Evolutionary conservation across 129 eudicot genomes (phyloP).

Genomic region (Scalesia atractyloides): DNA sequence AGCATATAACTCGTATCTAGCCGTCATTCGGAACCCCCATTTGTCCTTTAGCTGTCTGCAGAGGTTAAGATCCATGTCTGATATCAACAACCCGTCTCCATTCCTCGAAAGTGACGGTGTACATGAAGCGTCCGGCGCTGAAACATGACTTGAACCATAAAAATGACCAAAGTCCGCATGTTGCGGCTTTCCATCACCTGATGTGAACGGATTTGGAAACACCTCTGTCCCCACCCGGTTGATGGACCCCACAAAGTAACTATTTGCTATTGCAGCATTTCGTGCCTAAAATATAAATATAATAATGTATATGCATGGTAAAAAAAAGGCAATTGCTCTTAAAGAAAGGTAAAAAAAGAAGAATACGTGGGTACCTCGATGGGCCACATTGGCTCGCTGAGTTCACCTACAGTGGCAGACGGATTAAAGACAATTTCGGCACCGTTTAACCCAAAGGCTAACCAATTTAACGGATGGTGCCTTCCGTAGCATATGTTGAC

Average conservation of each 20-base stretch:
- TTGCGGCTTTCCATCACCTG: constrained; percentile 96
- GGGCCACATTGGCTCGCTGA: constrained; percentile 99
- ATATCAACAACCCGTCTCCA: constrained; percentile 77
- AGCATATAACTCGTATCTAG: constrained; percentile 76
- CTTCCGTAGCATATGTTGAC: constrained; percentile 97
- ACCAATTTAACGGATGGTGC: constrained; percentile 97
- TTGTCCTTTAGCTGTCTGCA: constrained; percentile 91
- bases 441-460: constrained; percentile 94
- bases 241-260: constrained; percentile 92
- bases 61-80: constrained; percentile 92
- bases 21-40: constrained; percentile 99
- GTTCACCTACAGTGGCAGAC: constrained; percentile 98
- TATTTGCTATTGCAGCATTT: constrained; percentile 96
- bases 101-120: constrained; percentile 84
- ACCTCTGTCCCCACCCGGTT: constrained; percentile 96
- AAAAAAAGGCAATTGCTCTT: constrained; percentile 21
- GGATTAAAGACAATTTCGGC: constrained; percentile 99
- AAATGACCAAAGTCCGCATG: constrained; percentile 98
- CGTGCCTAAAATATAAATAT: constrained; percentile 58
- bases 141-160: constrained; percentile 90
- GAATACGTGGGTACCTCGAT: constrained; percentile 59
- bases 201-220: constrained; percentile 94
- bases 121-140: constrained; percentile 95
- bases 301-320: too few species aligned
- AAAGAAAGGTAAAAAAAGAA: not conserved